Conservation (phyloP, 1,139 yeast species). For the Scheffersomyces illinoinensis region DNA sequence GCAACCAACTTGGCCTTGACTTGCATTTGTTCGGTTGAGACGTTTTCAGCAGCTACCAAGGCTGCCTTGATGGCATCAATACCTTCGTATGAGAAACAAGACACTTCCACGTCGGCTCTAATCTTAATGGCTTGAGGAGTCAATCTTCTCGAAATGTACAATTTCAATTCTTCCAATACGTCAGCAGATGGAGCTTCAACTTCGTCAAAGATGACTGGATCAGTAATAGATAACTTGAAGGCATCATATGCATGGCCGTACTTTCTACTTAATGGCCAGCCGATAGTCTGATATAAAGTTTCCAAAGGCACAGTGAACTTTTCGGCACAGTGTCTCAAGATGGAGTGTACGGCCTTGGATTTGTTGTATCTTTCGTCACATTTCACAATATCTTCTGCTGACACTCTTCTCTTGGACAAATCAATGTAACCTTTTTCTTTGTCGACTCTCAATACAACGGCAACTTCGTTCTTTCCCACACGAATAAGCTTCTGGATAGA, state of each 20-base stretch:
- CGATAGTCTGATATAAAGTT: slow-evolving; percentile 80
- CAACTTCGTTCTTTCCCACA: slow-evolving; percentile 98
- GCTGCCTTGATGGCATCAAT: slow-evolving; percentile 95
- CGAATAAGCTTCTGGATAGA: slow-evolving; percentile 96
- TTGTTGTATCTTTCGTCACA: slow-evolving; percentile 98
- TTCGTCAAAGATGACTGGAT: slow-evolving; percentile 83
- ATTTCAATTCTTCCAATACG: slow-evolving; percentile 75
- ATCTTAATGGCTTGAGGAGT: slow-evolving; percentile 98
- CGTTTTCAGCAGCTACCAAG: slow-evolving; percentile 79
- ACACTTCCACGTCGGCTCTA: slow-evolving; percentile 96
- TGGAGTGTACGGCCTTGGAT: slow-evolving; percentile 96
- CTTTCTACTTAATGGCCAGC: slow-evolving; percentile 96
- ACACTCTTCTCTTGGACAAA: slow-evolving; percentile 94
- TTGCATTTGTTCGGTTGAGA: slow-evolving; percentile 80
- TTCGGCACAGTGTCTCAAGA: slow-evolving; percentile 97
- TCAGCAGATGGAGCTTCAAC: slow-evolving; percentile 72
- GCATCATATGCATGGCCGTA: slow-evolving; percentile 98
- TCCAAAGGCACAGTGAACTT: slow-evolving; percentile 88
- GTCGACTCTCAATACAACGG: slow-evolving; percentile 97
- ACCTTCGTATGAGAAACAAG: slow-evolving; percentile 97
- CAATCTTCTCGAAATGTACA: slow-evolving; percentile 86
- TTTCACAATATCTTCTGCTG: slow-evolving; percentile 95
- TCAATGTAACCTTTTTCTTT: slow-evolving; percentile 98
- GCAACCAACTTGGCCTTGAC: slow-evolving; percentile 95
- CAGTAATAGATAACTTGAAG: slow-evolving; percentile 92